Evolutionary conservation across 1,139 yeast genomes (phyloP).

Genomic region (Kodamaea ohmeri): DNA sequence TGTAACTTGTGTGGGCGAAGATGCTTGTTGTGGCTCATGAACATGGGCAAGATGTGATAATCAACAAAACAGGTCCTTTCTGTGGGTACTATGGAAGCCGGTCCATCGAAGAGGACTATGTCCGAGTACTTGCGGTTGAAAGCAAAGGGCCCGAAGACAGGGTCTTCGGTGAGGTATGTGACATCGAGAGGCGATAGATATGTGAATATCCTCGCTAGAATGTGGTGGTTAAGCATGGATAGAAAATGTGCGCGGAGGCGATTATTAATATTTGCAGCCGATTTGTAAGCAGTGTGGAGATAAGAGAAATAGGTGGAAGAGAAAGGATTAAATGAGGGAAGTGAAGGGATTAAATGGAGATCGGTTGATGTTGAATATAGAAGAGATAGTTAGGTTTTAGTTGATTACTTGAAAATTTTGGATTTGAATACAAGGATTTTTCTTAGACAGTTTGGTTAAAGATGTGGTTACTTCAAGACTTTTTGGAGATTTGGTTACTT

Average conservation of each 20-base stretch:
- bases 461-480: no score
- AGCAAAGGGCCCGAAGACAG: conserved; percentile 3
- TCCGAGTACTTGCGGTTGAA: conserved; percentile 7
- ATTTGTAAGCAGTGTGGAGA: background rate
- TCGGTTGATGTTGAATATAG: background rate
- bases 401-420: no score
- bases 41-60: conserved; percentile 6
- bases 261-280: conserved; percentile 1
- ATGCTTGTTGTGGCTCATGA: conserved; percentile 1
- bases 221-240: conserved; percentile 4
- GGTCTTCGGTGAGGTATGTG: conserved; percentile 4
- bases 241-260: background rate
- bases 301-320: background rate
- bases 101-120: conserved; percentile 5
- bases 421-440: no score
- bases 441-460: no score
- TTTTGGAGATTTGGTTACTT: no score
- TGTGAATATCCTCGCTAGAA: conserved; percentile 5
- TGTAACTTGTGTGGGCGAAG: conserved; percentile 7
- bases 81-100: conserved; percentile 4
- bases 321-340: background rate
- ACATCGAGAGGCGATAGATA: conserved; percentile 6
- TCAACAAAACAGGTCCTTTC: conserved; percentile 6
- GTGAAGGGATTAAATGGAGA: background rate
- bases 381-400: no score